A percentile compares a stretch with the other conserved stretches of the same genome.
These are phyloP conservation scores for Oidiodendron maius DNA, from an alignment of 495 filamentous ascomycete species.

Conservation along the genomic window DNA sequence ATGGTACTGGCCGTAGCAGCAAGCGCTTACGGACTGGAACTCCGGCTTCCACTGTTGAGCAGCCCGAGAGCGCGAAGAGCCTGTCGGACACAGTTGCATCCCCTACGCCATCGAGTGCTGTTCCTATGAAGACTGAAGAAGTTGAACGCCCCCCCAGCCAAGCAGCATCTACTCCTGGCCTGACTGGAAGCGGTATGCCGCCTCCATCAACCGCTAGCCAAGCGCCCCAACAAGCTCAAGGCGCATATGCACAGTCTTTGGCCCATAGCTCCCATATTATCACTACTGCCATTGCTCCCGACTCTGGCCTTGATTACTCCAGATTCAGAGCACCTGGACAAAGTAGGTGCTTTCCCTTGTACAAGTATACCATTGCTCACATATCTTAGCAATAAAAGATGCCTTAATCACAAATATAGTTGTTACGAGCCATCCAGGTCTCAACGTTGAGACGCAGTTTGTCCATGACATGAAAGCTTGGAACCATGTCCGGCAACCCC, in stretches of 20 bases:
- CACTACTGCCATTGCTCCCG: constrained; percentile 16
- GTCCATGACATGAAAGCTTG: too few relatives aligned
- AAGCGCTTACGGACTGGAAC: constrained; percentile 17
- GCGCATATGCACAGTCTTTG: constrained; percentile 21
- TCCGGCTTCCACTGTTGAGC: constrained; percentile 18
- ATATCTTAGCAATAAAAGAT: constrained; percentile 37
- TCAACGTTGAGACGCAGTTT: constrained; percentile 55
- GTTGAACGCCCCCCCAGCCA: constrained; percentile 21
- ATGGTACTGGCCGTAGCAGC: constrained; percentile 17
- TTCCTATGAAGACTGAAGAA: constrained; percentile 39
- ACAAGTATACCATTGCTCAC: constrained; percentile 2
- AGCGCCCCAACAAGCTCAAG: constrained; percentile 26
- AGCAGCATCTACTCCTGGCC: constrained; percentile 22
- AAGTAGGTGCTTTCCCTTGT: constrained; percentile 35
- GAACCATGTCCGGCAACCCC: too few relatives aligned
- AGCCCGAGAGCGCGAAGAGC: constrained; percentile 36
- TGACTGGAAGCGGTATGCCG: constrained; percentile 30
- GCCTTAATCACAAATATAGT: constrained; percentile 61
- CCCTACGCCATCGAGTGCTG: constrained; percentile 37
- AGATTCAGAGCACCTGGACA: constrained; percentile 43
- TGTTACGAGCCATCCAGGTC: constrained; percentile 57
- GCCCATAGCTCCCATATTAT: constrained; percentile 11
- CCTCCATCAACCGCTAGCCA: constrained; percentile 34
- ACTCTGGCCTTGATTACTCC: constrained; percentile 21
- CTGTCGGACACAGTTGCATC: constrained; percentile 38